Conservation (phyloP, 75 land plant species). For the Picea sitchensis region DNA sequence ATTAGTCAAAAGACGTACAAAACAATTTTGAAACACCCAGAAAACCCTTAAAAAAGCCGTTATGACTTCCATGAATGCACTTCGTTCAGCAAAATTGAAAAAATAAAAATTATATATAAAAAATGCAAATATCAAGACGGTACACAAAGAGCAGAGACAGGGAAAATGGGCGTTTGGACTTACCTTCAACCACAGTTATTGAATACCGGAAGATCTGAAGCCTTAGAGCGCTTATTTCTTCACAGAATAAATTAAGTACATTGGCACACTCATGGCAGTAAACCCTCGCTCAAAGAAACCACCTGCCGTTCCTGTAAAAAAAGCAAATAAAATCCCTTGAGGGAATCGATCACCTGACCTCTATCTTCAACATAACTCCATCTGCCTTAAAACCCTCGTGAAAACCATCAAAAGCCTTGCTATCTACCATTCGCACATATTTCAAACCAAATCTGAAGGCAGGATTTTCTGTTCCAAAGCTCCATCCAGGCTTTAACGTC, state of each 20-base stretch:
- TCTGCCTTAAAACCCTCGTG: too few relatives aligned
- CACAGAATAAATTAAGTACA: too few relatives aligned
- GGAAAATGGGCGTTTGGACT: background rate
- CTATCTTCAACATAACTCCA: too few relatives aligned
- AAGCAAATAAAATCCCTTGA: background rate
- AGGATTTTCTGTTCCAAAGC: background rate
- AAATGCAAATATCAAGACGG: too few relatives aligned
- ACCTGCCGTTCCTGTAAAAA: background rate
- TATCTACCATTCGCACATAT: background rate
- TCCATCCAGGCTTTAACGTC: background rate
- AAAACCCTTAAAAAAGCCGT: too few relatives aligned
- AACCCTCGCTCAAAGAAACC: background rate
- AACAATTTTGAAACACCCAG: background rate
- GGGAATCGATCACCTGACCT: background rate
- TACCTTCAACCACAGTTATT: background rate
- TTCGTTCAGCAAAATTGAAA: background rate
- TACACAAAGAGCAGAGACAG: background rate
- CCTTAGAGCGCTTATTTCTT: background rate
- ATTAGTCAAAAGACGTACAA: too few relatives aligned
- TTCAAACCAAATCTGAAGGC: background rate
- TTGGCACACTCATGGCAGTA: background rate
- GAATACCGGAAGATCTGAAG: background rate
- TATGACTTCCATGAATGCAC: background rate
- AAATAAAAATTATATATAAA: too few relatives aligned
- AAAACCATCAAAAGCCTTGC: background rate